Evolutionary conservation across 768 basidiomycete species (phyloP), one percentile per base, ranked within the genome.

Genomic region (Lactarius hengduanensis): DNA sequence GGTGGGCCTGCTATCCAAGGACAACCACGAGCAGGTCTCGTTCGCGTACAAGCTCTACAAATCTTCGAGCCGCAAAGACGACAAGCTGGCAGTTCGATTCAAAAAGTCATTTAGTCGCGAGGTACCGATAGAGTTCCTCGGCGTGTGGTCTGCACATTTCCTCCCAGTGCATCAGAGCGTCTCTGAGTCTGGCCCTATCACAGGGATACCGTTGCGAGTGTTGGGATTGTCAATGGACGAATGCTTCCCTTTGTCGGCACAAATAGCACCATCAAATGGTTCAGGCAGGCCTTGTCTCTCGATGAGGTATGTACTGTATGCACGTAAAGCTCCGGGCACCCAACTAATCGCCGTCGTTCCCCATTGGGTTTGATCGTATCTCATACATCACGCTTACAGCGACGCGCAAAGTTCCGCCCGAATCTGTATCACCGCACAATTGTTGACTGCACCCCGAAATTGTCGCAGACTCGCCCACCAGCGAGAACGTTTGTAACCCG

Each of bases 151-250:
- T 41, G 56, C 7, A 57, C 59, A 40, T 61, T 32, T 36, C 26
- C 9, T 36, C 4, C 28, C 20, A 20, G n/a, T 9, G 10, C 40
- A 32, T 53, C 9, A 30, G 43, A 50, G 47, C 10, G 30, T 43
- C 20, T 36, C 7, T 18, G 8, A 43, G 18, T 43, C 32, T 45
- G 28, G 53, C n/a, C 2, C 16, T n/a, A 22, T 57, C 20, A 2
- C 59, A 83, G 90, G 91, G 91, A 93, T 66, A 93, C 91, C 0
- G 90, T 94, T 2, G 79, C 87, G 13, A 89, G 89, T 59, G 90
- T 91, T 20, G 92, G 92, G 0, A 71, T 88, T 0, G 64, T 93
- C 32, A 77, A 79, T 76, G 78, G 81, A 3, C 79, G 82, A 11
- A 82, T 78, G 2, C 78, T 92, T 26, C 92, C 91, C 0, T 93